Base-by-base conservation (phyloP, 2,329 filamentous ascomycete species). In the Beauveria caledonica region DNA sequence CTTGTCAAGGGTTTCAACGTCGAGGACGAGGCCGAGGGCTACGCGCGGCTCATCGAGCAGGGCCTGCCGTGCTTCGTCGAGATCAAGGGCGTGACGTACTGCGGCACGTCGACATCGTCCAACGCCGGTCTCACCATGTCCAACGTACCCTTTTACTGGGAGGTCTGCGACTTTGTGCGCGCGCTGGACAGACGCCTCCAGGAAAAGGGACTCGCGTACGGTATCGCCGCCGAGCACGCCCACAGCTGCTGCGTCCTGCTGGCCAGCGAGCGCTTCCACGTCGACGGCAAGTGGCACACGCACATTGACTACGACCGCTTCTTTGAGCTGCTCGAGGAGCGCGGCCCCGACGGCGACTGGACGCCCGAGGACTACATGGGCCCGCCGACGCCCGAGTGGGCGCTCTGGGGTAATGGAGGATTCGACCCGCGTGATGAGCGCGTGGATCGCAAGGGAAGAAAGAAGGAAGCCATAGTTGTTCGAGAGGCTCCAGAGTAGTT, bases 1-100 rank as follows among this genome's bases (percentile, higher is more conserved):
- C 86, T 99, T 2, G 94, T 97, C 70, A 97, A 97, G 77, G 93
- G 92, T 3, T 97, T 99, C 82, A 97, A 99, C 71, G 86, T 97
- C 64, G 93, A 96, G 25, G 92, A 96, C 66, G 94, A 97, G 73
- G 91, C 87, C 6, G 83, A 87, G 65, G 93, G 93, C 5, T 97
- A 99, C 69, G 93, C 93, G 0, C 86, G 90, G 68, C 85, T 97
- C 1, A 89, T 97, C 19, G 89, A 92, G 70, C 86, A 86, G 65
- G 92, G 89, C 0, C 79, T 96, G 23, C 93, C 93, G 0, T 93
- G 90, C 72, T 96, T 97, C 70, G 86, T 97, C 53, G 93, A 97
- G 77, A 83, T 97, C 73, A 97, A 97, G 77, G 93, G 93, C 59
- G 93, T 97, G 42, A 97, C 93, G 0, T 97, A 94, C 77, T 97